A percentile compares a stretch with the other conserved stretches of the same genome.
These are phyloP conservation scores for Cokeromyces recurvatus DNA, from an alignment of 371 early-diverging fungal species.

Conservation along the genomic window DNA sequence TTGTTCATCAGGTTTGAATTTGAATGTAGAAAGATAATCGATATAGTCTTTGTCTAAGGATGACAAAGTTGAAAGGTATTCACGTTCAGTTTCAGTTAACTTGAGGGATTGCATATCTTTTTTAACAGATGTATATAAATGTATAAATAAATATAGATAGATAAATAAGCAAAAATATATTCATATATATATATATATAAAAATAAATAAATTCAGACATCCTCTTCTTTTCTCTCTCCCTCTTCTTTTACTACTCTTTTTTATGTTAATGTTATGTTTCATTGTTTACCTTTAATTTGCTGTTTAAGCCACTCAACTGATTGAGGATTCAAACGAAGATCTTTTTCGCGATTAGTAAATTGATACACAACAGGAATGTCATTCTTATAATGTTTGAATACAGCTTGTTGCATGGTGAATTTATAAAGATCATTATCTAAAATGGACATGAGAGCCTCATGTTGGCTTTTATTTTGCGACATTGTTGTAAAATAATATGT, in stretches of 20 bases:
- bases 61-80: constrained; percentile 46
- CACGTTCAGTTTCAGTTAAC: constrained; percentile 48
- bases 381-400: constrained; percentile 67
- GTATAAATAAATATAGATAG: too few relatives aligned
- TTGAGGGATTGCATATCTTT: constrained; percentile 34
- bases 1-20: constrained; percentile 58
- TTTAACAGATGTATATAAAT: too few relatives aligned
- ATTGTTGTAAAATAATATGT: too few relatives aligned
- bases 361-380: constrained; percentile 56
- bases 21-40: constrained; percentile 51
- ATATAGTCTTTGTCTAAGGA: constrained; percentile 56
- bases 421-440: constrained; percentile 82
- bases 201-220: neutral
- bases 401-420: constrained; percentile 79
- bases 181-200: too few relatives aligned
- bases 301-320: constrained; percentile 46
- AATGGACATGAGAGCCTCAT: constrained; percentile 38
- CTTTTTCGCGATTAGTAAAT: constrained; percentile 64
- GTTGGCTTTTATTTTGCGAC: too few relatives aligned
- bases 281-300: constrained; percentile 48
- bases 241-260: neutral
- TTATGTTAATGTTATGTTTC: neutral
- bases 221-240: neutral
- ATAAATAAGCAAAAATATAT: too few relatives aligned
- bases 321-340: constrained; percentile 33